Percentiles rank a stretch among this genome's conserved stretches.
Evolutionary conservation across 345 rosid species (phyloP).

Genomic region (Populus ilicifolia): DNA sequence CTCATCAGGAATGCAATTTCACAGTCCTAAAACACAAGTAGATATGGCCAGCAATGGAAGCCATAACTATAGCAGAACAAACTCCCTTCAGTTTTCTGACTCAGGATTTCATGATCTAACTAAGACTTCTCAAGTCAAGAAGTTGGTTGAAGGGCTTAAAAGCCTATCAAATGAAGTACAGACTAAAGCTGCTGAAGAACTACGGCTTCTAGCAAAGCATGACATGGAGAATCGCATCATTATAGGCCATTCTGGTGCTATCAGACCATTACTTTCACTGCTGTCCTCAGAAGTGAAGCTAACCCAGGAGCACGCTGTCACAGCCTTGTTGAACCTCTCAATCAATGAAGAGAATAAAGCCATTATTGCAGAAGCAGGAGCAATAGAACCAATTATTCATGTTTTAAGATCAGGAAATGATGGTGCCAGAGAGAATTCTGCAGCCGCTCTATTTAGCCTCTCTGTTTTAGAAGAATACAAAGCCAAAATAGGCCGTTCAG

Average conservation of each 20-base stretch:
- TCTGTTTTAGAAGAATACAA: slow-evolving; percentile 72
- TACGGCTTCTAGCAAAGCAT: slow-evolving; percentile 72
- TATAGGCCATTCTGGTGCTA: slow-evolving; percentile 65
- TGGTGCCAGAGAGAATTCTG: slow-evolving; percentile 88
- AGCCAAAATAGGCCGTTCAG: slow-evolving; percentile 75
- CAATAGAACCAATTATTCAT: slow-evolving; percentile 74
- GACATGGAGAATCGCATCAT: slow-evolving; percentile 63
- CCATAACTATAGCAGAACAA: slow-evolving; percentile 17
- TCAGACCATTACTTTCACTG: slow-evolving; percentile 59
- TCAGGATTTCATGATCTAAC: slow-evolving; percentile 42
- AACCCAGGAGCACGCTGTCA: slow-evolving; percentile 88
- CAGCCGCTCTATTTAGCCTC: slow-evolving; percentile 77
- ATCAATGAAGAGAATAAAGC: slow-evolving; percentile 71
- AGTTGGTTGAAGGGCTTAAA: slow-evolving; percentile 61
- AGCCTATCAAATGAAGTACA: slow-evolving; percentile 48
- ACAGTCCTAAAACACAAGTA: slow-evolving; percentile 27
- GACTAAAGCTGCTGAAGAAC: slow-evolving; percentile 71
- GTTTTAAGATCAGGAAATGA: slow-evolving; percentile 68
- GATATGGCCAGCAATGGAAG: slow-evolving; percentile 34
- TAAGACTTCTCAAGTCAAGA: slow-evolving; percentile 43
- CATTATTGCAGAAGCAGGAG: slow-evolving; percentile 68
- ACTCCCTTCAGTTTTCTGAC: slow-evolving; percentile 33
- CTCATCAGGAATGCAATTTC: slow-evolving; percentile 29
- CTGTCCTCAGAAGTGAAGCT: slow-evolving; percentile 56
- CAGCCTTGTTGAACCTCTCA: slow-evolving; percentile 82